These are phyloP conservation scores for Neofusicoccum ribis DNA, from an alignment of 2,329 filamentous ascomycete genomes.

Conservation along the genomic window DNA sequence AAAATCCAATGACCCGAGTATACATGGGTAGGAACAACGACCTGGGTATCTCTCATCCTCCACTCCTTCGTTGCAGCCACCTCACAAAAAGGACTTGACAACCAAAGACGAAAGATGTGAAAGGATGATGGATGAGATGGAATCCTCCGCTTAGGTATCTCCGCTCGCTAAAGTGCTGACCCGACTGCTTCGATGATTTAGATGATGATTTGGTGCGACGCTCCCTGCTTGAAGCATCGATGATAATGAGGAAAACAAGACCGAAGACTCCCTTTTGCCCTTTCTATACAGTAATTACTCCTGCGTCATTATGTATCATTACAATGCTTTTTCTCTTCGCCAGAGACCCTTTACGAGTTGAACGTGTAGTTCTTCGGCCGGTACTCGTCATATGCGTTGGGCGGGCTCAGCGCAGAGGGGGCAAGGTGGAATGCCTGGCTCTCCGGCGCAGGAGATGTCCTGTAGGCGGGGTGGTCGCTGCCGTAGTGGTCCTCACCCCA, in stretches of 20 bases:
- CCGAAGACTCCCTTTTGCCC: background rate
- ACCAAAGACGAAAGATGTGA: no score
- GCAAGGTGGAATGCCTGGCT: slow-evolving; percentile 11
- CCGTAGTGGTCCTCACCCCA: slow-evolving; percentile 32
- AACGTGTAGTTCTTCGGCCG: slow-evolving; percentile 14
- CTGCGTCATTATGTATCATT: slow-evolving; percentile 4
- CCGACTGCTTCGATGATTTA: no score
- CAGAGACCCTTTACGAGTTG: background rate
- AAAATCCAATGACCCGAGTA: no score
- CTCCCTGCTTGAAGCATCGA: background rate
- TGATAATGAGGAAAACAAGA: background rate
- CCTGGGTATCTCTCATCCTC: no score
- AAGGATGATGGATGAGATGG: no score
- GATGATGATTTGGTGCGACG: background rate
- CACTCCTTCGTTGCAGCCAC: no score
- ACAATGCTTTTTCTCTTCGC: background rate
- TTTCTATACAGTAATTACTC: slow-evolving; percentile 7
- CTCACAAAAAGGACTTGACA: no score
- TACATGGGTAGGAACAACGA: no score
- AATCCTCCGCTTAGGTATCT: no score
- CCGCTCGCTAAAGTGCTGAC: no score
- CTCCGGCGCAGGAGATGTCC: background rate
- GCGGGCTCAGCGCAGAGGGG: slow-evolving; percentile 10
- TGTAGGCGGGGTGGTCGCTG: slow-evolving; percentile 11
- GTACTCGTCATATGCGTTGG: slow-evolving; percentile 15